Base-by-base conservation (phyloP, 108 stramenopile genomes). In the Aurantiochytrium sp. region DNA sequence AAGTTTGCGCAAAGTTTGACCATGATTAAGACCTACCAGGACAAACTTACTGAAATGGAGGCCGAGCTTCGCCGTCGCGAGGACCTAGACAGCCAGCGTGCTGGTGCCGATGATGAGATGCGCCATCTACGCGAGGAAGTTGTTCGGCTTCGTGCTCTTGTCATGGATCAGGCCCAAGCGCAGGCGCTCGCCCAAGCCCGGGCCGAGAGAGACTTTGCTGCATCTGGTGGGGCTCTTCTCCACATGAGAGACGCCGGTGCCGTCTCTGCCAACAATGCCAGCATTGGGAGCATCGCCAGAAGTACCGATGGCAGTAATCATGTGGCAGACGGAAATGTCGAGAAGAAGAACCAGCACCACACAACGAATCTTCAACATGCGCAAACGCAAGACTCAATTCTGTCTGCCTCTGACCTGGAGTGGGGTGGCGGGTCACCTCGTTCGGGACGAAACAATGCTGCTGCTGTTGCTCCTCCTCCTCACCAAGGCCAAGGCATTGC, bases 11-110 rank as follows among this genome's bases (percentile, higher is more conserved):
- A 83, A 45, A 53, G 76, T 28, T 23, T 83, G 18, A 83, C 76
- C 49, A 83, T 83, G 76, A 53, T 83, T 3, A 83, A 83, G 49
- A 83, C 76, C 6, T 83, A 83, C 51, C 76, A 83, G 51, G 76
- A 83, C 28, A 83, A 83, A 23, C 76, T 83, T 45, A 53, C 51
- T 12, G 76, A 83, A 53, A 53, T 83, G 76, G 76, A 83, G 51
- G 45, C 49, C 6, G 51, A 47, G 51, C 51, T 83, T 35, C 76
- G 51, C 49, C 76, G 51, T 23, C 45, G 76, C n/a, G 76, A 83
- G 51, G 76, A 83, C 25, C 76, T 83, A 12, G 76, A 53, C 49
- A 47, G 45, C 25, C 49, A 83, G 49, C 19, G 76, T 14, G 51
- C 19, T 23, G 76, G 49, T 12, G 49, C n/a, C 76, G 76, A 83